Evolutionary conservation across 2,329 filamentous ascomycete species (phyloP).

Genomic region (Volutella citrinella): DNA sequence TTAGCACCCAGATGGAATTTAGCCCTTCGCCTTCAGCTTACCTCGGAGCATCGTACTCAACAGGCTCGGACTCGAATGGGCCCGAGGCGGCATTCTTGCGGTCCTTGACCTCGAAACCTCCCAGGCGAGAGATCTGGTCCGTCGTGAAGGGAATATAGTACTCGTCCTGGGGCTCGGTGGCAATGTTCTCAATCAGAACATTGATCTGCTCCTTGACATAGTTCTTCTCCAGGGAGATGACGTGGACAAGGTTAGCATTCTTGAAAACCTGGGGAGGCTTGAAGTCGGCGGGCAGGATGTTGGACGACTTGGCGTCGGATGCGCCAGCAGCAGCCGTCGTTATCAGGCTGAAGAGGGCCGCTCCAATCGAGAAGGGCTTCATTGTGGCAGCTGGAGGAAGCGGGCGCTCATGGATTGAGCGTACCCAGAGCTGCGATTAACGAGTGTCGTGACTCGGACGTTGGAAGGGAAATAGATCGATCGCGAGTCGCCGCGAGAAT

Average conservation of each 20-base stretch:
- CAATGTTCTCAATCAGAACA: constrained; percentile 88
- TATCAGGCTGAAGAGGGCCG: constrained; percentile 58
- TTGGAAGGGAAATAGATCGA: constrained; percentile 2
- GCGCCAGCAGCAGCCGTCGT: constrained; percentile 41
- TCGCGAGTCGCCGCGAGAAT: constrained; percentile 15
- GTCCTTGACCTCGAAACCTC: constrained; percentile 87
- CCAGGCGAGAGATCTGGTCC: constrained; percentile 71
- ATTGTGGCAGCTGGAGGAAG: constrained; percentile 30
- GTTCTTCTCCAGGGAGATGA: constrained; percentile 88
- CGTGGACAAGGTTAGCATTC: constrained; percentile 87
- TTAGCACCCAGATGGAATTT: constrained; percentile 12
- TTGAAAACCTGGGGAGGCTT: constrained; percentile 88
- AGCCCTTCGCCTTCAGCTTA: constrained; percentile 28
- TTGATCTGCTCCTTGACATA: constrained; percentile 90
- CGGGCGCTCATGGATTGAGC: constrained; percentile 33
- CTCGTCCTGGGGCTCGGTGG: constrained; percentile 73
- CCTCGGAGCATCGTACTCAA: constrained; percentile 62
- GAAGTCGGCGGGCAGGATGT: constrained; percentile 64
- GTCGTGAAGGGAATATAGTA: constrained; percentile 89
- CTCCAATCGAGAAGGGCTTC: constrained; percentile 47
- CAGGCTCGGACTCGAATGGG: constrained; percentile 66
- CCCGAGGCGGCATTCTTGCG: constrained; percentile 73
- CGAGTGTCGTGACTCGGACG: constrained; percentile 10
- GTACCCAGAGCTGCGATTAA: constrained; percentile 18
- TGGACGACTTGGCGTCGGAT: constrained; percentile 48